These are phyloP conservation scores for Nemania sp. DNA, from an alignment of 2,329 filamentous ascomycete genomes.

Conservation along the genomic window DNA sequence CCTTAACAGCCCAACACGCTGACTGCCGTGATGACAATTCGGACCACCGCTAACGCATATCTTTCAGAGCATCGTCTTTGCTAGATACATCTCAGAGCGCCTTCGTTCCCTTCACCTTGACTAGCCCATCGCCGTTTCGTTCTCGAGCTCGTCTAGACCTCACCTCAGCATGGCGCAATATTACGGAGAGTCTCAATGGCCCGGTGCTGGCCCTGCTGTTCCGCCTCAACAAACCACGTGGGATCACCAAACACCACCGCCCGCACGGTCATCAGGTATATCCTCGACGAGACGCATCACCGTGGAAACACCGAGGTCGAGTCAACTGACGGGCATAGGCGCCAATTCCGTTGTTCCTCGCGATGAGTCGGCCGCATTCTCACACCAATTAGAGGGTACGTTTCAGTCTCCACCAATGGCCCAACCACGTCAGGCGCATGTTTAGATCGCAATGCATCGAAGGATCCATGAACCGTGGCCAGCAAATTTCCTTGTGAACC, in stretches of 20 bases:
- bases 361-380: conserved; percentile 79
- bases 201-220: conserved; percentile 46
- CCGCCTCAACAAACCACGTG: conserved; percentile 62
- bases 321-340: conserved; percentile 53
- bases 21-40: background rate
- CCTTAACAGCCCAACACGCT: background rate
- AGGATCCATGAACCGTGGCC: no score
- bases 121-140: background rate
- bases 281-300: background rate
- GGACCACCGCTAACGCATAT: conserved; percentile 15
- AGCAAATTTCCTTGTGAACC: background rate
- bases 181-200: conserved; percentile 44
- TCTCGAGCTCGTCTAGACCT: background rate
- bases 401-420: conserved; percentile 34
- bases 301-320: background rate
- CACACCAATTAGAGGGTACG: conserved; percentile 88
- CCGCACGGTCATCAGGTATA: conserved; percentile 66
- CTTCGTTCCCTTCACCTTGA: conserved; percentile 7
- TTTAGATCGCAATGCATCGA: background rate
- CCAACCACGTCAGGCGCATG: background rate
- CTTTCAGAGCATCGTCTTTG: conserved; percentile 10
- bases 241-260: conserved; percentile 72
- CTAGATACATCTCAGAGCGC: background rate
- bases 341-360: conserved; percentile 74
- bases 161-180: conserved; percentile 40